Percentiles rank a stretch among this genome's conserved stretches.
These are phyloP conservation scores for Carex cristatella DNA, from an alignment of 176 grass and related monocot genomes.

Conservation along the genomic window DNA sequence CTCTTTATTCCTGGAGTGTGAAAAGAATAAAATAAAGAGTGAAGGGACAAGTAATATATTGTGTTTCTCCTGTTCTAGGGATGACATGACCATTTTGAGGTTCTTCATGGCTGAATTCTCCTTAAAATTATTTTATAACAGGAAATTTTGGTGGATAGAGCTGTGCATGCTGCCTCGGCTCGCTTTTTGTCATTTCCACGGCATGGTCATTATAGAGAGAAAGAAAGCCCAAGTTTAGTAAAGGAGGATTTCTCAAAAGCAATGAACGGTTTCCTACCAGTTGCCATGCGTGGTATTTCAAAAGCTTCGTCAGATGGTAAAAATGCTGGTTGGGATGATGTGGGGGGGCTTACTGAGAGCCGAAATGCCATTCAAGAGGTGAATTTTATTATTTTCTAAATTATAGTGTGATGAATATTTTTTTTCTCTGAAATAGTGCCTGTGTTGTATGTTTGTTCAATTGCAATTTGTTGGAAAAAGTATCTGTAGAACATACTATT, in stretches of 20 bases:
- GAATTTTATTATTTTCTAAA: not conserved
- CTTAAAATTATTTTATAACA: conserved; percentile 25
- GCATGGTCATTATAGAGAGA: conserved; percentile 14
- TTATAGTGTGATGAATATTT: not conserved
- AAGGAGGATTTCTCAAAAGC: conserved; percentile 81
- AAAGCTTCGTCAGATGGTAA: conserved; percentile 69
- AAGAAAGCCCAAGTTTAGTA: conserved; percentile 33
- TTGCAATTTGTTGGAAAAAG: not conserved
- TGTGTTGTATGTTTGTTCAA: not conserved
- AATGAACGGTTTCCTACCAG: conserved; percentile 83
- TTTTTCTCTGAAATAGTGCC: not conserved
- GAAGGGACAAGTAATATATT: not conserved
- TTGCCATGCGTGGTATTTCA: conserved; percentile 88
- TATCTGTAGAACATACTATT: conserved; percentile 1
- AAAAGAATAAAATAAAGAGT: not conserved
- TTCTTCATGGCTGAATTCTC: conserved; percentile 14
- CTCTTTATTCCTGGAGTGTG: not conserved
- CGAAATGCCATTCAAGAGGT: conserved; percentile 92
- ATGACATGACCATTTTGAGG: not conserved
- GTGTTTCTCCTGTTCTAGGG: not conserved
- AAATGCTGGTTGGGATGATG: conserved; percentile 79
- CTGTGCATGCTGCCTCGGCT: conserved; percentile 68
- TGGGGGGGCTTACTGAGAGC: conserved; percentile 78
- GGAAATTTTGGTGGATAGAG: conserved; percentile 92
- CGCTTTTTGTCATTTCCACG: conserved; percentile 49